phyloP scores from a whole-genome alignment of 140 eudicot species.

The Erigeron philadelphicus region DNA sequence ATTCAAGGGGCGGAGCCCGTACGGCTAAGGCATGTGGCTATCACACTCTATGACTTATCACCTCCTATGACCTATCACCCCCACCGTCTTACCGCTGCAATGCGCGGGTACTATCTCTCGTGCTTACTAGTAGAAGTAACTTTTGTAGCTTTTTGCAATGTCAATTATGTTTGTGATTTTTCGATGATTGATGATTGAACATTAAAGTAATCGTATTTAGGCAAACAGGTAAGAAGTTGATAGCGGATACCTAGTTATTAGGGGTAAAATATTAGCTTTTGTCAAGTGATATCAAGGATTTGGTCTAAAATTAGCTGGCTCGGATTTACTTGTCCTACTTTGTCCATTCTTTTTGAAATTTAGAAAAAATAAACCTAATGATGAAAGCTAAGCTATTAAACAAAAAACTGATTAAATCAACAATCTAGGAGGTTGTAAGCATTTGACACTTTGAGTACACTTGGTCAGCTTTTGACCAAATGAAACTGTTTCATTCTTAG shows the following conservation, averaged over 20 bases:
- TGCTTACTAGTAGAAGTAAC: background rate
- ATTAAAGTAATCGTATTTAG: background rate
- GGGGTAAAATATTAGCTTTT: background rate
- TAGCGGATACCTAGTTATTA: background rate
- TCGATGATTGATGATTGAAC: background rate
- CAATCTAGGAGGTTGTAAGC: background rate
- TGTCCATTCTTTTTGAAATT: background rate
- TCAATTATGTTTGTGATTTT: background rate
- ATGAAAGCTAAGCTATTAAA: background rate
- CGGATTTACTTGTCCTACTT: background rate
- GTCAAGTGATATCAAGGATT: background rate
- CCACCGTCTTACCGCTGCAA: too few relatives aligned
- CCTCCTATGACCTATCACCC: too few relatives aligned
- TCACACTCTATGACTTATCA: too few relatives aligned
- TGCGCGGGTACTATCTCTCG: too few relatives aligned
- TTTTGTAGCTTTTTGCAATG: constrained; percentile 17
- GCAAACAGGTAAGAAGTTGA: background rate
- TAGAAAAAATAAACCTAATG: background rate
- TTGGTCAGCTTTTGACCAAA: background rate
- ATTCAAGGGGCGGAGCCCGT: too few relatives aligned
- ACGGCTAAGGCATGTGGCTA: too few relatives aligned
- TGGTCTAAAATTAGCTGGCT: background rate
- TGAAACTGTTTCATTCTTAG: background rate
- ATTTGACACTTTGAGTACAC: background rate
- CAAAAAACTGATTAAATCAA: background rate